Evolutionary conservation across 2,329 filamentous ascomycete genomes (phyloP), one percentile per base, ranked within the genome.

Genomic region (Colletotrichum sp.): DNA sequence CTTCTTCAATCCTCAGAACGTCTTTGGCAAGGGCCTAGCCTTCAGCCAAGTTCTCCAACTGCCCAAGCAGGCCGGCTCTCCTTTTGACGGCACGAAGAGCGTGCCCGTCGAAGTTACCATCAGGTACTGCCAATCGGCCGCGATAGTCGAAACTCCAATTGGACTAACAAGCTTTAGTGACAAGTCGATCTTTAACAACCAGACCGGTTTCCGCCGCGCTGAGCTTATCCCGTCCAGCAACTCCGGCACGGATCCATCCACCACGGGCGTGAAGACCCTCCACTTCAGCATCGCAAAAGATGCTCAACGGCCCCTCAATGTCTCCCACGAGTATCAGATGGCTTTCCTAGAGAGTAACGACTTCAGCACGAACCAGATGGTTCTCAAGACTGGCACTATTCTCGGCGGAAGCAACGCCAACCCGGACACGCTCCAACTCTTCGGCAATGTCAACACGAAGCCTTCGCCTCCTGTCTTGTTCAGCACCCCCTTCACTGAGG

Each of bases 241-340:
- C 85, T 84, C 82, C 18, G 85, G 89, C 69, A 87, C 87, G 36
- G 90, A 91, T 65, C 78, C 84, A 12, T 90, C 88, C 21, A 90
- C 87, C 30, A 81, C 81, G 26, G 91, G 90, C 36, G 83, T 92
- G 71, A 92, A 92, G 83, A 92, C 91, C 2, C 86, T 93, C 66
- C 92, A 93, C 82, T 93, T 91, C 82, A 91, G 89, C 79, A 80
- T 93, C 39, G 86, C 86, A 81, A 89, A 90, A 79, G 90, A 93
- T 78, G 77, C 82, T 2, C 80, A 84, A 36, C 84, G 89, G 13
- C 88, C 88, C 12, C 83, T 93, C 65, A 93, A 93, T 83, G 82
- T 89, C 70, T 89, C 88, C 8, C 92, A 93, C 81, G 90, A 93
- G 83, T 93, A 93, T 82, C 85, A 92, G 80, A 86, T 92, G 64